These are phyloP conservation scores for Lanmaoa rubissima DNA, from an alignment of 768 basidiomycete species.

Conservation along the genomic window DNA sequence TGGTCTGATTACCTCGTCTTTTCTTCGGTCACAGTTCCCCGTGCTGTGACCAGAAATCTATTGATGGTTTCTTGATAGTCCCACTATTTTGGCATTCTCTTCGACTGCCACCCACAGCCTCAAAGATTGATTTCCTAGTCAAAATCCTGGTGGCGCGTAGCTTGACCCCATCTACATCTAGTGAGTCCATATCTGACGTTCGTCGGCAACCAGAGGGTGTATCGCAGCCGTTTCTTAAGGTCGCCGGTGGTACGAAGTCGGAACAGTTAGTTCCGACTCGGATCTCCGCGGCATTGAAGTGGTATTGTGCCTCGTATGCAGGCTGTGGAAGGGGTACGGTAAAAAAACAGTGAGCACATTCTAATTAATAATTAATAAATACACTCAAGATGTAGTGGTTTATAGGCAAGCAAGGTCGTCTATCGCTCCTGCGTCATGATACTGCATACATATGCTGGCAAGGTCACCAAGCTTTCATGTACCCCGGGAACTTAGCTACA, in stretches of 20 bases:
- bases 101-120: not conserved
- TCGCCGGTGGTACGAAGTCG: not conserved
- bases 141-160: not conserved
- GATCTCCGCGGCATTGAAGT: not conserved
- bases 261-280: not conserved
- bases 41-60: not conserved
- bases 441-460: not conserved
- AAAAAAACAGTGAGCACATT: not conserved
- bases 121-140: not conserved
- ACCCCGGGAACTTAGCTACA: not conserved
- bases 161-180: not conserved
- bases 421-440: not conserved
- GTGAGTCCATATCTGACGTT: not conserved
- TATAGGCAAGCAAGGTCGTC: not conserved
- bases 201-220: not conserved
- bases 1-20: too few species aligned
- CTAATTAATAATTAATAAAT: not conserved
- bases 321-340: not conserved
- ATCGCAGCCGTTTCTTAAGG: not conserved
- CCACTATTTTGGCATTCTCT: not conserved
- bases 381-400: not conserved
- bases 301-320: not conserved
- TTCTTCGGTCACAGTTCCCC: not conserved
- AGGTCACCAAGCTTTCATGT: not conserved
- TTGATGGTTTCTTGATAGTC: not conserved